Percentiles rank a stretch among this genome's conserved stretches.
phyloP scores from a whole-genome alignment of 139 green algal genomes.

The Astrephomene gubernaculifera region DNA sequence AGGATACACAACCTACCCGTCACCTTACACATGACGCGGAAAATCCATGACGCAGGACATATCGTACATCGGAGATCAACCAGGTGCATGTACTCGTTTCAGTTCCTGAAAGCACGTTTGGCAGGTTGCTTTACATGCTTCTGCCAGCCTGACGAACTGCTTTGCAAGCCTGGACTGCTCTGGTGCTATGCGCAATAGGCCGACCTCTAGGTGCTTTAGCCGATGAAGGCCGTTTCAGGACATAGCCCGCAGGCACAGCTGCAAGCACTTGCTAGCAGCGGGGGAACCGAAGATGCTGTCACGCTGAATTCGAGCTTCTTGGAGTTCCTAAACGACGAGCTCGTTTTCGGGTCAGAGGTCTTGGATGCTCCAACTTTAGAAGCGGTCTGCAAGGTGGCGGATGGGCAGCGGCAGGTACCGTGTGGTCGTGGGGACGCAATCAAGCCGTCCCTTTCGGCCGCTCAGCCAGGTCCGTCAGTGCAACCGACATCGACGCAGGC shows the following conservation, averaged over 20 bases:
- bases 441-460: not conserved
- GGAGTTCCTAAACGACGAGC: constrained; percentile 41
- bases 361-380: constrained; percentile 31
- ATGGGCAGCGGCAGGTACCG: not conserved
- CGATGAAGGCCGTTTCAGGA: not conserved
- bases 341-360: constrained; percentile 21
- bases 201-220: too few species aligned
- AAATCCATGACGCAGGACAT: too few species aligned
- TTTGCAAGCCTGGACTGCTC: too few species aligned
- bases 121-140: too few species aligned
- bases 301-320: constrained; percentile 19
- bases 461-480: not conserved
- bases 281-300: not conserved
- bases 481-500: not conserved
- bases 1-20: too few species aligned
- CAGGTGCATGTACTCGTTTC: too few species aligned
- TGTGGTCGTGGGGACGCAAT: not conserved
- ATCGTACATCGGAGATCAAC: too few species aligned
- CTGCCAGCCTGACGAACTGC: too few species aligned
- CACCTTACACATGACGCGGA: too few species aligned
- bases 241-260: not conserved
- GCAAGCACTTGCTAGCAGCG: not conserved
- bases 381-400: constrained; percentile 24
- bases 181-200: too few species aligned
- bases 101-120: too few species aligned